Conservation (phyloP, 805 yeast genomes). For the Yamadazyma laniorum region DNA sequence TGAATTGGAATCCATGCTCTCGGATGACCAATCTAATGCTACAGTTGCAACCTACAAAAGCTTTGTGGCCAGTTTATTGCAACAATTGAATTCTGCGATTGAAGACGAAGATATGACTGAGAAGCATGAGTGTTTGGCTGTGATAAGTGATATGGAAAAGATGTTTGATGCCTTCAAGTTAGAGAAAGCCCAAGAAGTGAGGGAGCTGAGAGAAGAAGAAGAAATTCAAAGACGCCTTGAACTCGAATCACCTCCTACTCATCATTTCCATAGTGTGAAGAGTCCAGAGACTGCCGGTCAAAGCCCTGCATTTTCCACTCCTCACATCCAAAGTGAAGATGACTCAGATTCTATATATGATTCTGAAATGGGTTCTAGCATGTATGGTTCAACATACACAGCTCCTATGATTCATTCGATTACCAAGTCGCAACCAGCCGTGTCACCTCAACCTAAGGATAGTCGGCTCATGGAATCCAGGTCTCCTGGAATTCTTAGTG, state of each 20-base stretch:
- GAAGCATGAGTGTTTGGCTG: constrained; percentile 64
- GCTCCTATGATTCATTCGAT: constrained; percentile 42
- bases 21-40: constrained; percentile 27
- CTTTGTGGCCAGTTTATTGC: constrained; percentile 57
- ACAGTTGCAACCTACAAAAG: constrained; percentile 49
- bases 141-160: constrained; percentile 66
- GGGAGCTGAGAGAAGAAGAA: constrained; percentile 1
- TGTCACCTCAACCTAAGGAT: constrained; percentile 2
- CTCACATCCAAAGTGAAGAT: constrained; percentile 11
- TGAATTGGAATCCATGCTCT: constrained; percentile 51
- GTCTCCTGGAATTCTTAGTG: constrained; percentile 28
- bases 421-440: constrained; percentile 21
- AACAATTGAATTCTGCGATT: constrained; percentile 57
- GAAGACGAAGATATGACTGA: constrained; percentile 52
- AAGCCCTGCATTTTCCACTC: not conserved
- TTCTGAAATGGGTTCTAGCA: constrained; percentile 24
- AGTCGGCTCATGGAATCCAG: constrained; percentile 3
- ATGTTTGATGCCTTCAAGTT: constrained; percentile 60
- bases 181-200: constrained; percentile 19
- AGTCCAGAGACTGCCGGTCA: not conserved
- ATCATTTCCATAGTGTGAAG: not conserved
- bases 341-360: constrained; percentile 25
- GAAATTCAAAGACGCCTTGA: not conserved
- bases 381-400: constrained; percentile 18
- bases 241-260: constrained; percentile 3